Conservation (phyloP, 176 grass and related monocot species). For the Ampelocalamus luodianensis region DNA sequence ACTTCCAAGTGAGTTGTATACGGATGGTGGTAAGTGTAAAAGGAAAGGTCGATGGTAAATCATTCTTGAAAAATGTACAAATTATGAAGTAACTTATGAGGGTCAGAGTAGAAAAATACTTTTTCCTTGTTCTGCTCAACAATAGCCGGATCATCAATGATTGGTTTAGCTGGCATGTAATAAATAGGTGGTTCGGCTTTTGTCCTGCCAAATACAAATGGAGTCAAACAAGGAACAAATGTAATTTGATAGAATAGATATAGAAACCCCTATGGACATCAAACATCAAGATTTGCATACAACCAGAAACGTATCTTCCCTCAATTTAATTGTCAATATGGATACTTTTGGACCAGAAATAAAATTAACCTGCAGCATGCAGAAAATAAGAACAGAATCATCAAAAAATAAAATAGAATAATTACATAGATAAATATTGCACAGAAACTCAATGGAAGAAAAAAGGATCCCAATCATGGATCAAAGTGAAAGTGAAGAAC, state of each 20-base stretch:
- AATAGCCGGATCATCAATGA: slow-evolving; percentile 67
- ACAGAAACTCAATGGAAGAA: slow-evolving; percentile 13
- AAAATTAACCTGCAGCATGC: slow-evolving; percentile 97
- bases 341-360: slow-evolving; percentile 95
- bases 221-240: slow-evolving; percentile 46
- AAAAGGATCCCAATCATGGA: slow-evolving; percentile 5
- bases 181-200: slow-evolving; percentile 93
- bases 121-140: slow-evolving; percentile 75
- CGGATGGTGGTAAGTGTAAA: not conserved
- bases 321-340: slow-evolving; percentile 99
- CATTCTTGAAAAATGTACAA: slow-evolving; percentile 4
- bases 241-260: slow-evolving; percentile 32
- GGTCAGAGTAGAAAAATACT: slow-evolving; percentile 48
- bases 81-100: slow-evolving; percentile 17
- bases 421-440: slow-evolving; percentile 6
- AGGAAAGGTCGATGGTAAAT: not conserved
- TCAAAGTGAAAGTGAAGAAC: slow-evolving; percentile 12
- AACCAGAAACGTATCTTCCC: slow-evolving; percentile 92
- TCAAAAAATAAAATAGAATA: slow-evolving; percentile 38
- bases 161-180: slow-evolving; percentile 82
- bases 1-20: not conserved
- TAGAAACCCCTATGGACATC: slow-evolving; percentile 51
- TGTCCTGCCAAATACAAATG: slow-evolving; percentile 74
- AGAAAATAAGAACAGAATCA: slow-evolving; percentile 45
- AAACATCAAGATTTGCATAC: slow-evolving; percentile 68